phyloP scores from a whole-genome alignment of 2,329 filamentous ascomycete genomes.

The Arachnomyces sp. region DNA sequence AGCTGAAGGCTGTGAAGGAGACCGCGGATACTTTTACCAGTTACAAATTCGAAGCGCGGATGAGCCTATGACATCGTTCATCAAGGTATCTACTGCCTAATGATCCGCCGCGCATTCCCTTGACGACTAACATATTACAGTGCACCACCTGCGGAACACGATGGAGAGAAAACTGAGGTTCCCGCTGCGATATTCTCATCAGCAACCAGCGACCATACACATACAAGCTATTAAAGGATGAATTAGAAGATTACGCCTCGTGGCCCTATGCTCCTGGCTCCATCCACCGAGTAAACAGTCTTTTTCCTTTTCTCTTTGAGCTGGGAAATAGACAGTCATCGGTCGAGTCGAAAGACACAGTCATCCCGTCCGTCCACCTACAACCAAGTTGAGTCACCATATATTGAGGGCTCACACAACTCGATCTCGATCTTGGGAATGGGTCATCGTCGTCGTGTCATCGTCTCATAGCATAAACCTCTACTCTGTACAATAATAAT shows the following conservation, averaged over 20 bases:
- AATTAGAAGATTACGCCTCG: too few relatives aligned
- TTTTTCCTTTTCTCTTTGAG: too few relatives aligned
- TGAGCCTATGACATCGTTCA: slow-evolving; percentile 97
- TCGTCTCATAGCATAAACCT: too few relatives aligned
- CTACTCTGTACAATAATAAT: too few relatives aligned
- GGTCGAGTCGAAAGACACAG: too few relatives aligned
- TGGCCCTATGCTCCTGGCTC: too few relatives aligned
- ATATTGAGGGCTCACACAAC: slow-evolving; percentile 14
- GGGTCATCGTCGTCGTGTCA: too few relatives aligned
- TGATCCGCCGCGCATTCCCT: slow-evolving; percentile 8
- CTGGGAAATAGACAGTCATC: too few relatives aligned
- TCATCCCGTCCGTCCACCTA: too few relatives aligned
- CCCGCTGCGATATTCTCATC: neutral
- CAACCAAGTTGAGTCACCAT: slow-evolving; percentile 28
- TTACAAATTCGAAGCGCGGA: slow-evolving; percentile 96
- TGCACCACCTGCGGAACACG: slow-evolving; percentile 39
- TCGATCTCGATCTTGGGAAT: too few relatives aligned
- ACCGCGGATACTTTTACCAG: slow-evolving; percentile 88
- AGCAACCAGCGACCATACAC: slow-evolving; percentile 1
- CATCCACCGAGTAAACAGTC: too few relatives aligned
- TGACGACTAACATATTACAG: slow-evolving; percentile 22
- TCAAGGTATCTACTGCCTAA: slow-evolving; percentile 54
- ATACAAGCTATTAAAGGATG: too few relatives aligned
- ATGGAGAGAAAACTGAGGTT: slow-evolving; percentile 43
- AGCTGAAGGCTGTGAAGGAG: slow-evolving; percentile 69